Percentiles rank a stretch among this genome's conserved stretches.
These are phyloP conservation scores for Ogataea nakhonphanomensis DNA, from an alignment of 805 yeast genomes.

Conservation along the genomic window DNA sequence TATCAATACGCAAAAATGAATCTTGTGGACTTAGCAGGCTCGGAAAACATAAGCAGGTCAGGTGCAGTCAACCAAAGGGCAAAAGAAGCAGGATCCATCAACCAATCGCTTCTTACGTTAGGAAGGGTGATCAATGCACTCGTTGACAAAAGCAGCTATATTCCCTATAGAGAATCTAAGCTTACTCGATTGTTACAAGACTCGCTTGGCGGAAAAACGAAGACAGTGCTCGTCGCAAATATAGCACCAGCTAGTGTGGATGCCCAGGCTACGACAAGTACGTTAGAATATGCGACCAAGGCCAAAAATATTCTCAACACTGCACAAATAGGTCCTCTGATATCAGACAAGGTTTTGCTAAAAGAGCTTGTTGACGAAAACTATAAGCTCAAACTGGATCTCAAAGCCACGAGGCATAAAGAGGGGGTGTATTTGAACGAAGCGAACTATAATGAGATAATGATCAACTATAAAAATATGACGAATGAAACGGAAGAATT, in stretches of 20 bases:
- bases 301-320: constrained; percentile 52
- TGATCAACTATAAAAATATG: constrained; percentile 45
- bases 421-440: constrained; percentile 67
- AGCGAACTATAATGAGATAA: constrained; percentile 51
- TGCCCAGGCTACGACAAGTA: constrained; percentile 48
- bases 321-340: constrained; percentile 45
- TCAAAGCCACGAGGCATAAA: constrained; percentile 56
- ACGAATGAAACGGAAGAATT: constrained; percentile 49
- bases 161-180: constrained; percentile 78
- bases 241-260: constrained; percentile 60
- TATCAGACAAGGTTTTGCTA: constrained; percentile 43
- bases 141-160: constrained; percentile 61
- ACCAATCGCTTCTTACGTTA: constrained; percentile 79
- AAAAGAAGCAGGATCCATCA: constrained; percentile 90
- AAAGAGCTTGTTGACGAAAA: constrained; percentile 46
- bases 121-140: constrained; percentile 84
- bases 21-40: constrained; percentile 91
- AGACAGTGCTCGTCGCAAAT: constrained; percentile 85
- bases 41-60: constrained; percentile 82
- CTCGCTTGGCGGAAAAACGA: constrained; percentile 82
- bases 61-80: constrained; percentile 88
- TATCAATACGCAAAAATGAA: constrained; percentile 42
- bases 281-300: constrained; percentile 54
- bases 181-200: constrained; percentile 72
- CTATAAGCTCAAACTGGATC: constrained; percentile 45